These are phyloP conservation scores for Fusarium verrucosum DNA, from an alignment of 2,329 filamentous ascomycete species.

Conservation along the genomic window DNA sequence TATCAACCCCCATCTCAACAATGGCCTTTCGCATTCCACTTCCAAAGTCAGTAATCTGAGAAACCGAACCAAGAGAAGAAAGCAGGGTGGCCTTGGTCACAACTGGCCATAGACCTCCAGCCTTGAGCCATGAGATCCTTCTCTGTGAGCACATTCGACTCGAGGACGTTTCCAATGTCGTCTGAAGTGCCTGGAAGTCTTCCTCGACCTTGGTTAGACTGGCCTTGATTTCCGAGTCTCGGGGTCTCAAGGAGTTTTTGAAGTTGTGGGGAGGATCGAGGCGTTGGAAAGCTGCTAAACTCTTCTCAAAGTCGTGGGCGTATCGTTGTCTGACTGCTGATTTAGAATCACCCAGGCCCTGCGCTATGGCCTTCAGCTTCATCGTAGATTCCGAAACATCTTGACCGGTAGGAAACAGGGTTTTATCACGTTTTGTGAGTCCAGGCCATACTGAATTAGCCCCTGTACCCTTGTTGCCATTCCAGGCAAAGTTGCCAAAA, in stretches of 20 bases:
- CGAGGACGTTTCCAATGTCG: slow-evolving; percentile 9
- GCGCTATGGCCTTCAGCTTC: slow-evolving; percentile 19
- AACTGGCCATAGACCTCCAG: slow-evolving; percentile 38
- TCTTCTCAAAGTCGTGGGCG: slow-evolving; percentile 35
- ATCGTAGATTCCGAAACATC: slow-evolving; percentile 4
- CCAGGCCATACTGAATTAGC: background rate
- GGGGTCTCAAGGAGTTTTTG: slow-evolving; percentile 1
- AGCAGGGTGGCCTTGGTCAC: slow-evolving; percentile 36
- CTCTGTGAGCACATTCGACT: slow-evolving; percentile 10
- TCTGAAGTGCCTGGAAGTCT: slow-evolving; percentile 12
- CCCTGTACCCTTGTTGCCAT: background rate
- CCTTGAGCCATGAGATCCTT: slow-evolving; percentile 38
- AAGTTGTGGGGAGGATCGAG: slow-evolving; percentile 1
- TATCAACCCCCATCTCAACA: slow-evolving; percentile 30
- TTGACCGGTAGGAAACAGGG: slow-evolving; percentile 5
- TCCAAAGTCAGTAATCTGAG: slow-evolving; percentile 27
- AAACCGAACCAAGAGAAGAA: slow-evolving; percentile 23
- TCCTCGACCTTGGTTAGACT: slow-evolving; percentile 4
- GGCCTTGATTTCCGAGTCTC: slow-evolving; percentile 6
- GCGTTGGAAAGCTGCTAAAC: slow-evolving; percentile 31
- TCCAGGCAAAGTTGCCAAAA: slow-evolving; percentile 1
- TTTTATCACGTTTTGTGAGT: background rate
- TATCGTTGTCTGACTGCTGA: slow-evolving; percentile 34
- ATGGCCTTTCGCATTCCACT: slow-evolving; percentile 36
- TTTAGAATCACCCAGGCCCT: slow-evolving; percentile 13